Evolutionary conservation across 371 early-diverging fungal genomes (phyloP), one percentile per base, ranked within the genome.

Genomic region (Actinomucor elegans): DNA sequence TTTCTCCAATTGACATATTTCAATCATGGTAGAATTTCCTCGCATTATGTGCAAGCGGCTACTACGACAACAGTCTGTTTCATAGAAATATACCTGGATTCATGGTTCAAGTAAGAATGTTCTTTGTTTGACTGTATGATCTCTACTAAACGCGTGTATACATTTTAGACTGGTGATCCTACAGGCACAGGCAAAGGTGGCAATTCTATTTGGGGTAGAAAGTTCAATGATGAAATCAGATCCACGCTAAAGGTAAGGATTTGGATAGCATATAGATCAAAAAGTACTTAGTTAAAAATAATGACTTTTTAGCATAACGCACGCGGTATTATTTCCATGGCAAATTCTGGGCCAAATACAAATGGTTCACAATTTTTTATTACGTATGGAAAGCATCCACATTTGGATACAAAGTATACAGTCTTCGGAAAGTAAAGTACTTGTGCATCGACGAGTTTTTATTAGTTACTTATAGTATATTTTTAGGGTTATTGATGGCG

Each of bases 331-430:
- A 79, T 96, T 4, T 86, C 90, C 4, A 97, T 97, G 96, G 97
- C 97, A 15, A 97, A 95, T 69, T 83, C 86, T 14, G 95, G 96
- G n/a, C 89, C 93, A 0, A 87, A 92, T 48, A 91, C 91, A 21
- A 93, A 93, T 44, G 89, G 89, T 24, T 94, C 94, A 0, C 96
- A 97, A 63, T 97, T 95, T 68, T 97, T 94, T 69, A 94, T 97
- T 48, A 92, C 91, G 2, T 93, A 93, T 54, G 80, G 73, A 27
- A 90, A 89, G 46, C 89, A 88, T 50, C 78, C 87, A 4, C 94
- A 93, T 65, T 75, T 97, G 24, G 94, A 97, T 68, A 84, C 89
- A 29, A 93, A 93, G 61, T 91, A 97, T 64, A 93, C 95, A 2
- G 90, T 96, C 9, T 94, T 97, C 80, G 98, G 93, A 52, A 94